Conservation (phyloP, 2,329 filamentous ascomycete genomes). For the Cercospora zeina region DNA sequence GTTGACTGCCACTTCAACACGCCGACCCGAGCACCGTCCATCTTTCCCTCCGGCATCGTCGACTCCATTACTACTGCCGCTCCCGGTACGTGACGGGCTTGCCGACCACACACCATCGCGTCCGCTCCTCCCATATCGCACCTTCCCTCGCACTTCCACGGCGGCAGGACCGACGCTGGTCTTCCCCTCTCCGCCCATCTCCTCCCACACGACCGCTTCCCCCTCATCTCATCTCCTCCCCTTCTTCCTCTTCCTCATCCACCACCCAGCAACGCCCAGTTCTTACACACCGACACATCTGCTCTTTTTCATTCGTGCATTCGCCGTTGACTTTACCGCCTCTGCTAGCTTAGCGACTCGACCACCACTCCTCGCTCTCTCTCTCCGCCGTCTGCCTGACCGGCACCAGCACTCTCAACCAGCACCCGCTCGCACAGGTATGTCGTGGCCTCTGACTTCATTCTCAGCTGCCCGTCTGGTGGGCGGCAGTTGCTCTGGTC, state of each 20-base stretch:
- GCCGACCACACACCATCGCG: conserved; percentile 13
- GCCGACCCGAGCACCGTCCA: conserved; percentile 2
- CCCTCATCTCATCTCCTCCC: conserved; percentile 30
- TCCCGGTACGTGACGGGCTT: conserved; percentile 9
- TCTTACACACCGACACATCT: conserved; percentile 32
- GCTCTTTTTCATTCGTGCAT: conserved; percentile 43
- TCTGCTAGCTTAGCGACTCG: conserved; percentile 41
- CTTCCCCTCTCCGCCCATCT: conserved; percentile 9
- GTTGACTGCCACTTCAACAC: conserved; percentile 21
- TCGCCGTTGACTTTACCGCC: conserved; percentile 36
- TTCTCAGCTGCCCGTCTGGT: conserved; percentile 8
- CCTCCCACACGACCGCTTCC: conserved; percentile 22
- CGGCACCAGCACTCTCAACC: conserved; percentile 63
- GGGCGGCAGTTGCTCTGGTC: conserved; percentile 8
- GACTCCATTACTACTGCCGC: conserved; percentile 23
- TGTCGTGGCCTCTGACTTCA: conserved; percentile 92
- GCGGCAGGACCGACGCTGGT: conserved; percentile 10
- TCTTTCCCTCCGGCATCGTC: conserved; percentile 21
- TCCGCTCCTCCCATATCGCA: conserved; percentile 26
- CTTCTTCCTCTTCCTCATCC: conserved; percentile 22
- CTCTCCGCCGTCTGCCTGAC: conserved; percentile 30
- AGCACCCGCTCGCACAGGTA: conserved; percentile 99
- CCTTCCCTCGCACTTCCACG: conserved; percentile 24
- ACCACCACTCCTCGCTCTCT: conserved; percentile 39
- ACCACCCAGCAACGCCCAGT: conserved; percentile 35